Percentiles rank a stretch among this genome's conserved stretches.
Conservation (phyloP, 2,329 filamentous ascomycete genomes). For the Aspergillus costaricaensis region DNA sequence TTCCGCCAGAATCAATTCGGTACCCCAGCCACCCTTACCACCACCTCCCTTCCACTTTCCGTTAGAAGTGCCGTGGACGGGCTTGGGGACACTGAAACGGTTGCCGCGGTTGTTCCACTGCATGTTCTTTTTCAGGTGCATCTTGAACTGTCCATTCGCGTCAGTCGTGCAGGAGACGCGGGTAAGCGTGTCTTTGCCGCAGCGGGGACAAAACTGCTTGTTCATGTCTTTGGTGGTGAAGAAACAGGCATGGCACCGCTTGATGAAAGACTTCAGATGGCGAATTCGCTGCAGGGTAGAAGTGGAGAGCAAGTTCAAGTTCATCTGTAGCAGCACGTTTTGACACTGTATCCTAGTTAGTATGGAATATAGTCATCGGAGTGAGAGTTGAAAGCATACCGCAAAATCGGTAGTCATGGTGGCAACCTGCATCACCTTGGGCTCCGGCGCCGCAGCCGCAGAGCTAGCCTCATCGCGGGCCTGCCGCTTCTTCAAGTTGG, state of each 20-base stretch:
- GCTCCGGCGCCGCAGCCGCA: constrained; percentile 53
- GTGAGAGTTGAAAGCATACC: constrained; percentile 55
- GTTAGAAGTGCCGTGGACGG: constrained; percentile 75
- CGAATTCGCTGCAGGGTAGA: constrained; percentile 73
- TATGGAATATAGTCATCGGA: too few species aligned
- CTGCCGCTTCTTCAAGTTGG: constrained; percentile 85
- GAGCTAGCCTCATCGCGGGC: constrained; percentile 61
- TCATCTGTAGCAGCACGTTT: constrained; percentile 92
- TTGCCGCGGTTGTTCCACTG: constrained; percentile 95
- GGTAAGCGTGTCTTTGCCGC: constrained; percentile 83
- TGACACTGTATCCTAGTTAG: constrained; percentile 52
- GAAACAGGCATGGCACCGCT: constrained; percentile 95
- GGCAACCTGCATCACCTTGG: constrained; percentile 77
- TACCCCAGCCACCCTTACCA: constrained; percentile 85
- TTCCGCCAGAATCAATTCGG: constrained; percentile 79
- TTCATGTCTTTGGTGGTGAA: constrained; percentile 76
- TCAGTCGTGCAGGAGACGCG: constrained; percentile 85
- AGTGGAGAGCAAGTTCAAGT: constrained; percentile 83
- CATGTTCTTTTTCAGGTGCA: constrained; percentile 92
- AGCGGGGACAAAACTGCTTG: constrained; percentile 90
- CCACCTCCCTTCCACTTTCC: constrained; percentile 70
- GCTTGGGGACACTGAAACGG: constrained; percentile 89
- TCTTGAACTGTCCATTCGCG: constrained; percentile 72
- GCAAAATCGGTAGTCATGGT: constrained; percentile 93
- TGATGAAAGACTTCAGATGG: constrained; percentile 81